Evolutionary conservation across 148 eudicot genomes (phyloP).

Genomic region (Rhododendron vialii): DNA sequence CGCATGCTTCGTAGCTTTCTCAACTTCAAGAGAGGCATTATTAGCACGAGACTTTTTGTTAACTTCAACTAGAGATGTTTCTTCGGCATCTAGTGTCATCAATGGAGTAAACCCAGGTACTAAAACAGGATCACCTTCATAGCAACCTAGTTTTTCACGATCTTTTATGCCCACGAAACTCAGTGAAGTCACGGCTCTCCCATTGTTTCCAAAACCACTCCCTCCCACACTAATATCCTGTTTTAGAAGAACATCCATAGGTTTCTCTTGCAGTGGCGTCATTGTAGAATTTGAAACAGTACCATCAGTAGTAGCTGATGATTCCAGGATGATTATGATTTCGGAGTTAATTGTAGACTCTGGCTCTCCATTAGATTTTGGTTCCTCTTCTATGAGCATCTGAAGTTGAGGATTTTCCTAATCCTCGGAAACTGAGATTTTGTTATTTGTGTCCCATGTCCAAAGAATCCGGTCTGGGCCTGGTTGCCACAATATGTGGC

Average conservation of each 20-base stretch:
- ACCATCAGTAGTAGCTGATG: not conserved
- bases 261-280: not conserved
- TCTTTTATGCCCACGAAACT: constrained; percentile 7
- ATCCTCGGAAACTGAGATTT: constrained; percentile 38
- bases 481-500: constrained; percentile 52
- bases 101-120: constrained; percentile 44
- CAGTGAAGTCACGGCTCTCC: not conserved
- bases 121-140: constrained; percentile 33
- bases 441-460: constrained; percentile 38
- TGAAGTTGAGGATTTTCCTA: constrained; percentile 48
- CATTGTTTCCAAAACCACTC: not conserved
- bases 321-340: not conserved
- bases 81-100: constrained; percentile 11
- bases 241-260: not conserved
- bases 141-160: constrained; percentile 9
- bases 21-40: constrained; percentile 1
- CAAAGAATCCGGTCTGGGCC: constrained; percentile 47
- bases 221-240: not conserved
- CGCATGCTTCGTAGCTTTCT: constrained; percentile 13
- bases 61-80: constrained; percentile 3
- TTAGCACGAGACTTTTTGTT: not conserved
- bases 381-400: constrained; percentile 29
- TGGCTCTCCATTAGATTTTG: not conserved
- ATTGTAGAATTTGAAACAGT: not conserved
- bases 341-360: constrained; percentile 7